Conservation (phyloP, 2,329 filamentous ascomycete species). For the Colletotrichum sp. region DNA sequence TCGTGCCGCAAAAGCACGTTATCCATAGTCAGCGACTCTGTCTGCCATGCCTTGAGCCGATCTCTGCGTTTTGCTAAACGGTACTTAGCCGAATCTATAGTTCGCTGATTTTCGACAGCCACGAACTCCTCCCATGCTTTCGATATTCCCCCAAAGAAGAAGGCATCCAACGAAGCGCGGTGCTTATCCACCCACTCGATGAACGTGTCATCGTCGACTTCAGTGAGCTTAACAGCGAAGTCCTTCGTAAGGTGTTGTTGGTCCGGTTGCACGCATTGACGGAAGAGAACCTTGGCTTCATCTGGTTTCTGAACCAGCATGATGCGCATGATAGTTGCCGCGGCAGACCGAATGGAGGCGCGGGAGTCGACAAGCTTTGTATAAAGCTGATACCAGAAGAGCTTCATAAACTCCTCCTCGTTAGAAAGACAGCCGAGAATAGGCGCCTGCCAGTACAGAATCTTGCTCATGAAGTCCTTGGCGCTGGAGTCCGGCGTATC, state of each 20-base stretch:
- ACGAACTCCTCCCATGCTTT: slow-evolving; percentile 91
- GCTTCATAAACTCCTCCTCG: slow-evolving; percentile 81
- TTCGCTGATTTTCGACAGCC: slow-evolving; percentile 78
- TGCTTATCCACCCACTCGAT: slow-evolving; percentile 87
- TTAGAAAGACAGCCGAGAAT: slow-evolving; percentile 78
- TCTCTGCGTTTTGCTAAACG: slow-evolving; percentile 81
- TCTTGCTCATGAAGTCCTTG: slow-evolving; percentile 77
- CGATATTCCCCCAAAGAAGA: slow-evolving; percentile 84
- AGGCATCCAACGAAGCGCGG: slow-evolving; percentile 75
- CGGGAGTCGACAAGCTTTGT: slow-evolving; percentile 80
- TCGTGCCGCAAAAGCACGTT: slow-evolving; percentile 83
- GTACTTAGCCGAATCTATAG: slow-evolving; percentile 73
- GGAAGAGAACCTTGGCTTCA: slow-evolving; percentile 77
- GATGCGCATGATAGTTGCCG: slow-evolving; percentile 88
- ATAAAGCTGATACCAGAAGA: slow-evolving; percentile 94
- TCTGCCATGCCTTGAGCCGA: slow-evolving; percentile 79
- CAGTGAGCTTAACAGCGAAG: slow-evolving; percentile 83
- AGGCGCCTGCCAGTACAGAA: slow-evolving; percentile 96
- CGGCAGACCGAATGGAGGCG: slow-evolving; percentile 71
- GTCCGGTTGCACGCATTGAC: slow-evolving; percentile 71
- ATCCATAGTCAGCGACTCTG: slow-evolving; percentile 71
- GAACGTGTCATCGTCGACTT: slow-evolving; percentile 89
- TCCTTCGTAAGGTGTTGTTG: slow-evolving; percentile 75
- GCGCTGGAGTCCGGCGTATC: slow-evolving; percentile 66
- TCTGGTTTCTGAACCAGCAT: slow-evolving; percentile 91